Base-by-base conservation (phyloP, 306 rosid genomes). In the Amphicarpaea edgeworthii region DNA sequence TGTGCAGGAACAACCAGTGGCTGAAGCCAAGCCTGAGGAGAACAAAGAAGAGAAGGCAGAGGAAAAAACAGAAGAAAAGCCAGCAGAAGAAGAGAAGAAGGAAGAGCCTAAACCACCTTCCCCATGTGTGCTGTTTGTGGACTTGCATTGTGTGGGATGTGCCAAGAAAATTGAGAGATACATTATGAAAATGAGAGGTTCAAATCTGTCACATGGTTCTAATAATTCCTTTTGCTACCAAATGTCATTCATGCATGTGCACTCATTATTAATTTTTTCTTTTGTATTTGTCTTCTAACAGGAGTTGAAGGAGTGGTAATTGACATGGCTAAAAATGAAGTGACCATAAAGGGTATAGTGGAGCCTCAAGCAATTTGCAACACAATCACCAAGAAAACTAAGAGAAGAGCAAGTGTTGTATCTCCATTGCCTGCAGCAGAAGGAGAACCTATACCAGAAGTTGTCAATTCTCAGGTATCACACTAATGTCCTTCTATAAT, bases 81-180 rank as follows among this genome's bases (percentile, higher is more conserved):
- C 30, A 41, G 82, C 76, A 58, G 89, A 58, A 50, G 89, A 89
- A 70, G 83, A 89, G 68, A 81, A 79, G 76, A 81, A 85, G 65
- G 98, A 87, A 79, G 89, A 87, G 83, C 88, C 92, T 49, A 88
- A 85, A 63, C 93, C 96, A 55, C 92, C 94, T 40, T 20, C 87
- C 21, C 93, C 97, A 50, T 86, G 90, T 73, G 90, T 93, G 30
- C 73, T 93, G 70, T 87, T 63, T 84, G 93, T 93, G 71, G 91
- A 93, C 91, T 85, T 93, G 81, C 98, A 93, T 84, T 93, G 98
- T 80, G 86, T 84, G 12, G 98, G 98, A 19, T 93, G 97, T 77
- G 93, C 97, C 12, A 93, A 90, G 98, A 93, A 93, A 79, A 91
- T 93, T 81, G 85, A 91, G 79, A 91, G 86, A 84, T 82, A 79